These are phyloP conservation scores for Lablab purpureus DNA, from an alignment of 306 rosid genomes.

Conservation along the genomic window DNA sequence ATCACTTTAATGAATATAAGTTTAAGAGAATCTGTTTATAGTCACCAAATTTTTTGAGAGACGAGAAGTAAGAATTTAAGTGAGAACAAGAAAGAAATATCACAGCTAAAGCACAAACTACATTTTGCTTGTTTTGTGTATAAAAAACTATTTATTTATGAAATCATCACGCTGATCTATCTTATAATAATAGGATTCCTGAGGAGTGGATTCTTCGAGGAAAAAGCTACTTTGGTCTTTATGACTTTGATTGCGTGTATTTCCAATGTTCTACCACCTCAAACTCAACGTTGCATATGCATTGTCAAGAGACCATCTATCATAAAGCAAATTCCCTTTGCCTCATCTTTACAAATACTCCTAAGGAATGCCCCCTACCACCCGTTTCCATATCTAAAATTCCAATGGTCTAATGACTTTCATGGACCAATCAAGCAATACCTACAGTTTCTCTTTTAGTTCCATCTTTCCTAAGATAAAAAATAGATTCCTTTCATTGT, in stretches of 20 bases:
- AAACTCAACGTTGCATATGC: slow-evolving; percentile 22
- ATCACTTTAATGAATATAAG: not conserved
- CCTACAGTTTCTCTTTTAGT: slow-evolving; percentile 9
- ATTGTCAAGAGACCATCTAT: slow-evolving; percentile 39
- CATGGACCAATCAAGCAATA: slow-evolving; percentile 44
- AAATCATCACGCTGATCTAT: slow-evolving; percentile 21
- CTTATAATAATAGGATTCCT: slow-evolving; percentile 60
- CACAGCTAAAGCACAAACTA: not conserved
- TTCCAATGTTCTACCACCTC: not conserved
- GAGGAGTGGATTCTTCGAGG: slow-evolving; percentile 50
- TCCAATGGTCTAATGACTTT: slow-evolving; percentile 34
- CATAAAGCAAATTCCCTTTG: slow-evolving; percentile 54
- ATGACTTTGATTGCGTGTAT: slow-evolving; percentile 37
- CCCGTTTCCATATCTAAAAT: slow-evolving; percentile 7
- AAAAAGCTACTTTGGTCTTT: slow-evolving; percentile 50
- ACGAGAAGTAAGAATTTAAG: not conserved
- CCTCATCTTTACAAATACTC: slow-evolving; percentile 41
- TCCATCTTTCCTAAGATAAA: slow-evolving; percentile 1
- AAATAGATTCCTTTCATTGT: slow-evolving; percentile 72
- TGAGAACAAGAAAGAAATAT: not conserved
- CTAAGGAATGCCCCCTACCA: slow-evolving; percentile 15
- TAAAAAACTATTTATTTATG: slow-evolving; percentile 1
- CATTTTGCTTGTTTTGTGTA: not conserved
- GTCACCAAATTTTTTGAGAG: not conserved
- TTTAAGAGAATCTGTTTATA: slow-evolving; percentile 1